These are phyloP conservation scores for Neofusicoccum ribis DNA, from an alignment of 2,329 filamentous ascomycete species.

Conservation along the genomic window DNA sequence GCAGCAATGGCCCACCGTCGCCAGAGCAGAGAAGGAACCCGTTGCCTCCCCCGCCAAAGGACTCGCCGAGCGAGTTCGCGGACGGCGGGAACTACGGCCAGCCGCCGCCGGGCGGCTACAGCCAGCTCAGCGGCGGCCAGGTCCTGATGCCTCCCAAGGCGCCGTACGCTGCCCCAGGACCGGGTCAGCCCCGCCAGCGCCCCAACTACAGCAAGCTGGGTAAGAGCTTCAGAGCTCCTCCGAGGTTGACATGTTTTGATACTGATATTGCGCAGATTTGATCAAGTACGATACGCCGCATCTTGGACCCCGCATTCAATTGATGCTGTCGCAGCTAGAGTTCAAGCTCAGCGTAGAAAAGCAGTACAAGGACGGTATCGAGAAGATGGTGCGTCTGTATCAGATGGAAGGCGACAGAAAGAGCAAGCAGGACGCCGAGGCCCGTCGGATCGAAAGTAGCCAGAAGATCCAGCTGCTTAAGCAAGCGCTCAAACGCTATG, in stretches of 20 bases:
- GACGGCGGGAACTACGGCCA: constrained; percentile 67
- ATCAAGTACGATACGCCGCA: constrained; percentile 98
- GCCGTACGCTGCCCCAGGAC: constrained; percentile 73
- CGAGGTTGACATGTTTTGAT: not conserved
- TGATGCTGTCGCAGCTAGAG: constrained; percentile 97
- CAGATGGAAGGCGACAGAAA: constrained; percentile 96
- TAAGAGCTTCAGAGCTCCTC: constrained; percentile 46
- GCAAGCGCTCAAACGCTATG: constrained; percentile 94
- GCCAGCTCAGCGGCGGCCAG: constrained; percentile 63
- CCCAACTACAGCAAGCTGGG: constrained; percentile 94
- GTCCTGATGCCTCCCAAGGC: constrained; percentile 79
- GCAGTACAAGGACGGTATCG: constrained; percentile 97
- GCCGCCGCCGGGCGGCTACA: constrained; percentile 53
- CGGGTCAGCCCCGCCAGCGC: constrained; percentile 67
- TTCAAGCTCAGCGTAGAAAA: constrained; percentile 99
- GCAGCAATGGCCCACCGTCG: constrained; percentile 39
- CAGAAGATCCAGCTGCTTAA: constrained; percentile 96
- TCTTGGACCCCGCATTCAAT: constrained; percentile 93
- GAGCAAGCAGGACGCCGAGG: constrained; percentile 90
- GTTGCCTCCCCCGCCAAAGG: constrained; percentile 69
- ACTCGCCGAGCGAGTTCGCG: constrained; percentile 55
- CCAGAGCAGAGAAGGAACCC: constrained; percentile 39
- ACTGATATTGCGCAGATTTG: constrained; percentile 63
- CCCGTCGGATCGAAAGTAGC: constrained; percentile 87
- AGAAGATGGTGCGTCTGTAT: constrained; percentile 98